A percentile compares a stretch with the other conserved stretches of the same genome.
Evolutionary conservation across 192 early-diverging fungal species (phyloP).

Genomic region (Coemansia umbellata): DNA sequence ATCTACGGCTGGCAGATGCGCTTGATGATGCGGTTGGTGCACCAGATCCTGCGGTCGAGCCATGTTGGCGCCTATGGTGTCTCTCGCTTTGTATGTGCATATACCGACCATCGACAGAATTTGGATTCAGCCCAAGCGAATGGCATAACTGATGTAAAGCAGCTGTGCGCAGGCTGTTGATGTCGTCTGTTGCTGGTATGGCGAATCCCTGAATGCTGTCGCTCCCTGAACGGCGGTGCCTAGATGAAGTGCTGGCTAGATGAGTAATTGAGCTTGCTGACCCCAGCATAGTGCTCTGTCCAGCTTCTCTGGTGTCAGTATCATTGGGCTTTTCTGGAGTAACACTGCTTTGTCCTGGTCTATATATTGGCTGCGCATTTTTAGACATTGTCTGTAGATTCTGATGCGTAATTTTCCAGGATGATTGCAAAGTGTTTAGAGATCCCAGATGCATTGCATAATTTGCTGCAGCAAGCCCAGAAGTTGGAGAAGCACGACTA

Average conservation of each 20-base stretch:
- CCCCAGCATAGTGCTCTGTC: no score
- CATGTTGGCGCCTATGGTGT: conserved; percentile 1
- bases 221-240: conserved; percentile 37
- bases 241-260: no score
- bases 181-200: conserved; percentile 19
- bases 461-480: background rate
- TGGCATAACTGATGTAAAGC: conserved; percentile 28
- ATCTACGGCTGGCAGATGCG: conserved; percentile 22
- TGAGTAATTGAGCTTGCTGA: no score
- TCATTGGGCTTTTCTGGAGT: no score
- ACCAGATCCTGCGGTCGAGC: background rate
- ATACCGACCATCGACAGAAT: conserved; percentile 24
- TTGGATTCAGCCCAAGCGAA: conserved; percentile 36
- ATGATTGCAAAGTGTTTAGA: conserved; percentile 9
- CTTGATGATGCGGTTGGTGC: conserved; percentile 14
- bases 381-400: conserved; percentile 14
- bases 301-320: no score
- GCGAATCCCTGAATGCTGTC: conserved; percentile 7
- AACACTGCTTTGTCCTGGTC: no score
- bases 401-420: conserved; percentile 35
- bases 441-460: conserved; percentile 2
- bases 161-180: conserved; percentile 28
- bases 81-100: conserved; percentile 1
- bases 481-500: conserved; percentile 2
- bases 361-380: no score